Evolutionary conservation across 1,284 basidiomycete genomes (phyloP).

Genomic region (Amylostereum areolatum): DNA sequence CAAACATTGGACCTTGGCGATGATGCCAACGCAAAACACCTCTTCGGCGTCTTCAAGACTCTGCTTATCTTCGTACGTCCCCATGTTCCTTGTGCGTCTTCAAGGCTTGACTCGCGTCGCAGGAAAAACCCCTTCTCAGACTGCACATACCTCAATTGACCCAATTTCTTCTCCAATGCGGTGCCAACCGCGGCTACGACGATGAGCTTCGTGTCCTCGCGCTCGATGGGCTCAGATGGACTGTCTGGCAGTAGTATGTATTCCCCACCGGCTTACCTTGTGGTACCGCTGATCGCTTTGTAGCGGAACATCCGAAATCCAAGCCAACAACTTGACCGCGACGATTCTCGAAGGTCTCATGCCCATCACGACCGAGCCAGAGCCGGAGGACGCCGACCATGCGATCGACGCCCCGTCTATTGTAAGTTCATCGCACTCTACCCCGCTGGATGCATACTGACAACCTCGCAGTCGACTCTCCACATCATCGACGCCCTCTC

Average conservation of each 20-base stretch:
- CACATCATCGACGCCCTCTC: conserved; percentile 93
- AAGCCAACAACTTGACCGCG: conserved; percentile 80
- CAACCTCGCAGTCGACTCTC: conserved; percentile 71
- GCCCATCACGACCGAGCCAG: conserved; percentile 89
- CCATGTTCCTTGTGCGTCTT: neutral
- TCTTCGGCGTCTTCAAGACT: conserved; percentile 96
- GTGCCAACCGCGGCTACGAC: conserved; percentile 77
- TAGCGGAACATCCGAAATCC: conserved; percentile 87
- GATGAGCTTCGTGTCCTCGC: conserved; percentile 85
- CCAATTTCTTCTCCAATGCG: conserved; percentile 84
- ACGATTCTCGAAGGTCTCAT: conserved; percentile 89
- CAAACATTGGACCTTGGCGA: conserved; percentile 82
- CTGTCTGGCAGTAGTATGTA: conserved; percentile 77
- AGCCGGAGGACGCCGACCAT: conserved; percentile 85
- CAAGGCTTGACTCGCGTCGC: conserved; percentile 3
- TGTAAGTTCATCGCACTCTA: conserved; percentile 41
- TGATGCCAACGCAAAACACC: conserved; percentile 79
- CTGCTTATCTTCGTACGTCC: conserved; percentile 78
- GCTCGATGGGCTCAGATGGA: conserved; percentile 95
- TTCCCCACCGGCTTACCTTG: too few species aligned
- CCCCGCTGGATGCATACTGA: conserved; percentile 4
- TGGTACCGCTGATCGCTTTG: conserved; percentile 2
- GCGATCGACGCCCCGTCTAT: conserved; percentile 90
- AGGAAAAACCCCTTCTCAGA: conserved; percentile 91
- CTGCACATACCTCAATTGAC: conserved; percentile 87